Evolutionary conservation across 2,329 filamentous ascomycete species (phyloP).

Genomic region (Diaporthe ilicicola): DNA sequence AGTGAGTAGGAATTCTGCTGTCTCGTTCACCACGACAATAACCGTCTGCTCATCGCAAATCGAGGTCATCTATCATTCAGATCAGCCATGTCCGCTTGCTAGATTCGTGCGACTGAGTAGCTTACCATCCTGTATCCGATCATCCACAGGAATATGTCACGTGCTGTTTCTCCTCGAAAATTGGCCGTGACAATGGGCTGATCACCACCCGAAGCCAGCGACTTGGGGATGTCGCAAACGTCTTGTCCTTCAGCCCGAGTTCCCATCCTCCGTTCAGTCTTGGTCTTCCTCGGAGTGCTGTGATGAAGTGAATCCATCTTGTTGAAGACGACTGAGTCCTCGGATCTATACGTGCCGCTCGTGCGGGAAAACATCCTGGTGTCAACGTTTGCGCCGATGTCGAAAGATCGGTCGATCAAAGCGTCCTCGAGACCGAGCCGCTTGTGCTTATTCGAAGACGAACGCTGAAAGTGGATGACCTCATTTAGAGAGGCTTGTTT

Average conservation of each 20-base stretch:
- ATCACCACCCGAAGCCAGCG: too few relatives aligned
- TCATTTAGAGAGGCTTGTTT: too few relatives aligned
- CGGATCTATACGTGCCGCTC: too few relatives aligned
- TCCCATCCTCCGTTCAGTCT: fast-evolving
- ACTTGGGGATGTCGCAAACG: fast-evolving
- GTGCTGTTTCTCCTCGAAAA: fast-evolving
- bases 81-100: neutral
- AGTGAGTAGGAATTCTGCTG: neutral
- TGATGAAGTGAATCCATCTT: too few relatives aligned
- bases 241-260: neutral
- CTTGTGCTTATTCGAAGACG: too few relatives aligned
- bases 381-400: too few relatives aligned
- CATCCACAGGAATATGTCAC: neutral
- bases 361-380: too few relatives aligned
- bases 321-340: too few relatives aligned
- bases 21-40: neutral
- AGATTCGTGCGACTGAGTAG: fast-evolving
- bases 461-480: too few relatives aligned
- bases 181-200: neutral
- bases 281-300: too few relatives aligned
- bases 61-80: neutral
- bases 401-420: too few relatives aligned
- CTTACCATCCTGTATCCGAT: neutral
- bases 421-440: too few relatives aligned
- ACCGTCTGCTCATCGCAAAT: neutral